Evolutionary conservation across 2,329 filamentous ascomycete genomes (phyloP), one percentile per base, ranked within the genome.

Genomic region (Onygenales sp.): DNA sequence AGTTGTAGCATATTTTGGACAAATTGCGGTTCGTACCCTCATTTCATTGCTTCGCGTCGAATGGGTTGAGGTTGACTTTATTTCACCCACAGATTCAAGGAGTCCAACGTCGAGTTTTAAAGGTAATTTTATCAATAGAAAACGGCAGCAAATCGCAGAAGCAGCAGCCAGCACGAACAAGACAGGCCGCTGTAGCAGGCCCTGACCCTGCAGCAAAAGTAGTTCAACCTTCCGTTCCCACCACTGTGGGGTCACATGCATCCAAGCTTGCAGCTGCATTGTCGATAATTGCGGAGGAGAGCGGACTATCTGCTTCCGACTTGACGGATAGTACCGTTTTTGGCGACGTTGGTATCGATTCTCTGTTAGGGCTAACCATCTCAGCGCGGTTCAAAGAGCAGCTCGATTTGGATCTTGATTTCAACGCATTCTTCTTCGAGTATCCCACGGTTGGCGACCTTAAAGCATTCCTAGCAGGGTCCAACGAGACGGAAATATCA

Each of bases 281-380:
- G 1, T n/a, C 38, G 31, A 56, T 61, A 17, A 50, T 61, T 10
- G 47, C 55, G n/a, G 57, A 59, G 10, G 59, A 61, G 21, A 59
- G 51, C 13, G 58, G 57, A 17, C 7, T 8, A 55, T 0, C 35
- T 27, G 1, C 64, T 21, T 36, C 10, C 4, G 71, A 75, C 32
- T 69, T 77, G 13, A 64, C 66, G 33, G 51, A 60, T 31, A 66
- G 71, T 14, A 60, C 61, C 6, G 56, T 65, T 13, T 64, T 78
- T n/a, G 67, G 64, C 6, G 72, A 76, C 41, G 53, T 77, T 2
- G 76, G 76, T 1, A 75, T 78, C 35, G 76, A 79, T 60, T 79
- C 76, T 0, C 64, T 79, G 0, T 73, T 76, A 69, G 72, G 67
- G 0, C 78, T 77, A 71, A 76, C 31, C 14, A n/a, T 50, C 11